Conservation (phyloP, 129 eudicot genomes). For the Artemisia tridentata region DNA sequence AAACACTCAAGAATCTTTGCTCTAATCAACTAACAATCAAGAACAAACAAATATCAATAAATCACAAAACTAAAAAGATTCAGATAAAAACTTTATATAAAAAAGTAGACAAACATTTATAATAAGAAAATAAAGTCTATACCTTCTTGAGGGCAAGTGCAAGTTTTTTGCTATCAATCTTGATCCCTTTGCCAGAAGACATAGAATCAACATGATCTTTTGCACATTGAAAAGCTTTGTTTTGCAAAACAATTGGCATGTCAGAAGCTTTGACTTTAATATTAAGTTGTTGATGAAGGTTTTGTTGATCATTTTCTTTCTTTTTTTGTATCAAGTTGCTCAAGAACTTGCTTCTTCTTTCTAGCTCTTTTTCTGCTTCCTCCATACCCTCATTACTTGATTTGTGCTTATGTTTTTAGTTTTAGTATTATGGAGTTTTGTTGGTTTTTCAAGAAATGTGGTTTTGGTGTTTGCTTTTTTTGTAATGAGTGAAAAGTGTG, state of each 20-base stretch:
- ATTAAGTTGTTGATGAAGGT: slow-evolving; percentile 46
- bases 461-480: too few relatives aligned
- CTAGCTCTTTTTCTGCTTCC: slow-evolving; percentile 84
- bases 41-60: background rate
- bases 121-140: background rate
- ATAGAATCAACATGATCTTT: slow-evolving; percentile 50
- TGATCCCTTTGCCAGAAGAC: slow-evolving; percentile 32
- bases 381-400: slow-evolving; percentile 32
- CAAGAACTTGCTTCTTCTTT: slow-evolving; percentile 91
- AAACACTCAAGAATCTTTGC: background rate
- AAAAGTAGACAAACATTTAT: background rate
- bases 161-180: slow-evolving; percentile 70
- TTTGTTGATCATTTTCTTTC: slow-evolving; percentile 51
- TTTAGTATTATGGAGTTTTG: too few relatives aligned
- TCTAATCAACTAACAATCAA: slow-evolving; percentile 18
- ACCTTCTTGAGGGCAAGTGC: slow-evolving; percentile 97
- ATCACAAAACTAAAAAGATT: background rate
- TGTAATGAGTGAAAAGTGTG: too few relatives aligned
- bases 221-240: slow-evolving; percentile 71
- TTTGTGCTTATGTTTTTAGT: background rate
- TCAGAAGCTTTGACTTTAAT: slow-evolving; percentile 77
- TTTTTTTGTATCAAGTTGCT: slow-evolving; percentile 66
- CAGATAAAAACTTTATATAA: background rate
- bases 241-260: slow-evolving; percentile 69
- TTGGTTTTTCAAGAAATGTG: too few relatives aligned